Evolutionary conservation across 768 basidiomycete genomes (phyloP), one percentile per base, ranked within the genome.

Genomic region (Russula emetica): DNA sequence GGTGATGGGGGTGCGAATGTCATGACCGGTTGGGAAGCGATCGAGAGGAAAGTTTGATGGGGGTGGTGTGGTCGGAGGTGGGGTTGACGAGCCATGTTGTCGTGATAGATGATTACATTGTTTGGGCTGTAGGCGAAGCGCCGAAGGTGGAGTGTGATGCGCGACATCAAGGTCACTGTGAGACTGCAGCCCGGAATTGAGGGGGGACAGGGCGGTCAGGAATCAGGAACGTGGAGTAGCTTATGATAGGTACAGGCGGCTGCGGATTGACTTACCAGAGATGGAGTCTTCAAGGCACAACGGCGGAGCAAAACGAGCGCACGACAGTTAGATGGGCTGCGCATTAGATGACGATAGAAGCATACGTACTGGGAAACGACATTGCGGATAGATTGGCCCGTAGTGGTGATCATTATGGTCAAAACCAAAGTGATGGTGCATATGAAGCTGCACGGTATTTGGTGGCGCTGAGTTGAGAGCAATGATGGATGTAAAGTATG

Each of bases 161-260:
- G 79, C 3, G 84, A 86, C 79, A 86, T 85, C 83, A 86, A 87
- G 0, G 83, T 77, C 13, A 87, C 83, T 73, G 81, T 69, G 32
- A 70, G 22, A 14, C 63, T 63, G 24, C n/a, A 8, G 20, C 7
- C 9, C 10, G n/a, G n/a, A 8, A 11, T 22, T n/a, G 3, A n/a
- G n/a, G 44, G 10, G 20, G 18, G 16, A 36, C 34, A 36, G 34
- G 13, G 6, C 14, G 14, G 16, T 40, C 18, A 20, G 44, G 44
- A 13, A n/a, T n/a, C n/a, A n/a, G n/a, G n/a, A n/a, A n/a, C n/a
- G n/a, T n/a, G n/a, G n/a, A n/a, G n/a, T n/a, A n/a, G n/a, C n/a
- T n/a, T n/a, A n/a, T n/a, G n/a, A n/a, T n/a, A n/a, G n/a, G n/a
- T n/a, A n/a, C n/a, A n/a, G n/a, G n/a, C n/a, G 5, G 24, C 8